Base-by-base conservation (phyloP, 78 protist genomes). In the Dictyostelium purpureum region DNA sequence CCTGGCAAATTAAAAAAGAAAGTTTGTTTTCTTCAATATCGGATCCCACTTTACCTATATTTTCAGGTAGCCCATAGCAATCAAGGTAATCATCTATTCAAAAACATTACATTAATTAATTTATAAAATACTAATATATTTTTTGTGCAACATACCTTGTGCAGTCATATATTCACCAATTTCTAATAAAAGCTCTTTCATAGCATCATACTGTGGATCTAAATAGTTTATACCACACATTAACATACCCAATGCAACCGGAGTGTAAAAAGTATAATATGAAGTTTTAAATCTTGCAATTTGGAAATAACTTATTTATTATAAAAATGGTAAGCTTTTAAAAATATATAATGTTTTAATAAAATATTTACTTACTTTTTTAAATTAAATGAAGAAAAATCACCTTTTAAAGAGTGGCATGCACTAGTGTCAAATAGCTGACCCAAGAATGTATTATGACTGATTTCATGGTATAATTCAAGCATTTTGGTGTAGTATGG, bases 51-150 rank as follows among this genome's bases (percentile, higher is more conserved):
- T 67, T 67, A 33, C 45, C 45, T 9, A 24, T 10, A 6, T 37
- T 0, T n/a, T 67, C 24, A 7, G 76, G 76, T 6, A 37, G 52
- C 33, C 54, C 28, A 67, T 37, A 67, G 38, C 76, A 38, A 67
- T 67, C 76, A 4, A 67, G 38, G 38, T 38, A 67, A 38, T 67
- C 76, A 67, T 67, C 76, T 67, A n/a, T n/a, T n/a, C n/a, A n/a
- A n/a, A n/a, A n/a, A n/a, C n/a, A n/a, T n/a, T n/a, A n/a, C n/a
- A n/a, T n/a, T n/a, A n/a, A n/a, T n/a, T n/a, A n/a, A n/a, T n/a
- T n/a, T n/a, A n/a, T n/a, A n/a, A n/a, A n/a, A n/a, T n/a, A n/a
- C n/a, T n/a, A n/a, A n/a, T n/a, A n/a, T n/a, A n/a, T n/a, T n/a
- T n/a, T n/a, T n/a, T n/a, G n/a, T n/a, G n/a, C n/a, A n/a, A n/a